Percentiles rank a stretch among this genome's conserved stretches.
Evolutionary conservation across 495 filamentous ascomycete genomes (phyloP).

Genomic region (Aspergillus egyptiacus): DNA sequence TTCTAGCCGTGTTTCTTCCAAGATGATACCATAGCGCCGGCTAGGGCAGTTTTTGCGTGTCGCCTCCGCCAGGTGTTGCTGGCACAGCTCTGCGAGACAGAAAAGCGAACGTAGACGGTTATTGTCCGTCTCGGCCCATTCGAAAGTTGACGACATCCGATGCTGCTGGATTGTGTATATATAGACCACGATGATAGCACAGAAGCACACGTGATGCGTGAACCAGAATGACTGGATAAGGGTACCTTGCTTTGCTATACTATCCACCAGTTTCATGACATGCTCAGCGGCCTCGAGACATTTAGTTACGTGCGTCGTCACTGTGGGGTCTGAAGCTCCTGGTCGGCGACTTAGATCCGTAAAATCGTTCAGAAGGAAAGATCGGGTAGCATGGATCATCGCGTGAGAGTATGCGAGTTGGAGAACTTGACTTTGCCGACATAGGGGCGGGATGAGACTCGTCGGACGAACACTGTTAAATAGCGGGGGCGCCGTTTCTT

Average conservation of each 20-base stretch:
- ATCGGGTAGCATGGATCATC: slow-evolving; percentile 51
- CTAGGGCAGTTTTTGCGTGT: slow-evolving; percentile 46
- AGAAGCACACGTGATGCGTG: slow-evolving; percentile 50
- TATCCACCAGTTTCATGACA: slow-evolving; percentile 34
- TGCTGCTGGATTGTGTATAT: slow-evolving; percentile 51
- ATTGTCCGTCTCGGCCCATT: slow-evolving; percentile 22
- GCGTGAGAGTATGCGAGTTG: slow-evolving; percentile 49
- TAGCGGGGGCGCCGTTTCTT: slow-evolving; percentile 37
- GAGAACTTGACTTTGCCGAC: slow-evolving; percentile 49
- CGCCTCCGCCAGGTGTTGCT: slow-evolving; percentile 44
- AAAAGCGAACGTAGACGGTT: slow-evolving; percentile 30
- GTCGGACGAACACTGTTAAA: slow-evolving; percentile 42
- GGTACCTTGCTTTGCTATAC: slow-evolving; percentile 33
- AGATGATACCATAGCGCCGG: slow-evolving; percentile 46
- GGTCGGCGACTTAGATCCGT: slow-evolving; percentile 37
- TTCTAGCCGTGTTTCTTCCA: slow-evolving; percentile 41
- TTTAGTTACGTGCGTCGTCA: slow-evolving; percentile 34
- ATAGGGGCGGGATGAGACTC: slow-evolving; percentile 46
- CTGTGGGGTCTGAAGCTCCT: slow-evolving; percentile 25
- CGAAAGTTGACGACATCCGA: slow-evolving; percentile 24
- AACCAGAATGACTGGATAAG: slow-evolving; percentile 46
- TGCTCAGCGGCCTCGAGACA: slow-evolving; percentile 42
- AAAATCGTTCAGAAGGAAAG: slow-evolving; percentile 49
- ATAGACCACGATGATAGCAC: slow-evolving; percentile 49
- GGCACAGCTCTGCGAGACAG: slow-evolving; percentile 39